phyloP scores from a whole-genome alignment of 2,329 filamentous ascomycete genomes.

The Arachnopeziza araneosa region DNA sequence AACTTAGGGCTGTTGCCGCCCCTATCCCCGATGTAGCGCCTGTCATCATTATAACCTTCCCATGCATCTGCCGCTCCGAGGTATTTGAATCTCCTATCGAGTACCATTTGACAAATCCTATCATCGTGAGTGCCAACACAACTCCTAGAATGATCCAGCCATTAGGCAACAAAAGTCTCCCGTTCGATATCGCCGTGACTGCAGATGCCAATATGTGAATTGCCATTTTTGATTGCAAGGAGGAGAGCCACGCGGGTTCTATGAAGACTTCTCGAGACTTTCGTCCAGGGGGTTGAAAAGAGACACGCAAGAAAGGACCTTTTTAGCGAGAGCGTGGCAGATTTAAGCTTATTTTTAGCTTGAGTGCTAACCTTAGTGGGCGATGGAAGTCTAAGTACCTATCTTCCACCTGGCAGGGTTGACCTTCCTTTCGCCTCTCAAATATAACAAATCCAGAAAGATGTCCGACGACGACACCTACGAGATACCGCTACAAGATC shows the following conservation, averaged over 20 bases:
- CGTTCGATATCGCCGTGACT: conserved; percentile 18
- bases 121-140: conserved; percentile 45
- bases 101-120: conserved; percentile 64
- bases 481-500: conserved; percentile 50
- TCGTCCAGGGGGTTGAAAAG: neutral
- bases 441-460: neutral
- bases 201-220: conserved; percentile 27
- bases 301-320: neutral
- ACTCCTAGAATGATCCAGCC: conserved; percentile 47
- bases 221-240: conserved; percentile 22
- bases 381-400: too few species aligned
- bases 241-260: neutral
- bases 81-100: conserved; percentile 69
- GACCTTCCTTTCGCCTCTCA: neutral
- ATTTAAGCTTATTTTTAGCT: conserved; percentile 19
- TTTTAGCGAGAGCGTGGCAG: neutral
- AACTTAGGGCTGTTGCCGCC: conserved; percentile 64
- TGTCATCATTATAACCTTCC: conserved; percentile 89
- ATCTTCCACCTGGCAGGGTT: neutral
- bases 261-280: neutral
- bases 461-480: conserved; percentile 49
- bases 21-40: conserved; percentile 92
- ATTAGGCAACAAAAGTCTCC: conserved; percentile 20
- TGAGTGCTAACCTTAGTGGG: neutral
- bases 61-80: conserved; percentile 81